A percentile compares a stretch with the other conserved stretches of the same genome.
Conservation (phyloP, 2,329 filamentous ascomycete species). For the Exophiala sideris region DNA sequence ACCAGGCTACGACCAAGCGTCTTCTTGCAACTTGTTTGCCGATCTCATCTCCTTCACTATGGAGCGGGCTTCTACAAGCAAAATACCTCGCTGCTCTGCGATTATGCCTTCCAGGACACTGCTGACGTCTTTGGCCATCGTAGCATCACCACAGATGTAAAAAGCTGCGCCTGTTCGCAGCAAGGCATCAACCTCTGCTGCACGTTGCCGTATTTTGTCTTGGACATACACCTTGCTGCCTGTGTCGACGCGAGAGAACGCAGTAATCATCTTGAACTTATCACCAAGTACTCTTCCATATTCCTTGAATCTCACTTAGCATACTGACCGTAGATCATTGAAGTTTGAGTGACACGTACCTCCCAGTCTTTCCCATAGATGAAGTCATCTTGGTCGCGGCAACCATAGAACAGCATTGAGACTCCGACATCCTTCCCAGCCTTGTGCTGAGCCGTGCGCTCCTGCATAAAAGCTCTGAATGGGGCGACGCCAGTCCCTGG, state of each 20-base stretch:
- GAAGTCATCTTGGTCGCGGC: conserved; percentile 90
- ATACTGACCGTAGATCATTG: background rate
- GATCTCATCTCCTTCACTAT: conserved; percentile 96
- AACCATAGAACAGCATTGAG: conserved; percentile 92
- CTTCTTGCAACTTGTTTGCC: conserved; percentile 91
- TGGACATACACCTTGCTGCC: conserved; percentile 92
- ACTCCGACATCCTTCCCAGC: conserved; percentile 79
- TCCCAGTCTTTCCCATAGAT: conserved; percentile 89
- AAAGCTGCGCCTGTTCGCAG: conserved; percentile 83
- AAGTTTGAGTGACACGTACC: conserved; percentile 56
- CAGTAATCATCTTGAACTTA: conserved; percentile 83
- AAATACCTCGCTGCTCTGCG: conserved; percentile 73
- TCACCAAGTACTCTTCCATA: conserved; percentile 81
- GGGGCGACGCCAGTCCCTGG: conserved; percentile 95
- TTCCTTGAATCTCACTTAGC: conserved; percentile 53
- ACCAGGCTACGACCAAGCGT: conserved; percentile 59
- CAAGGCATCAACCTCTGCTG: conserved; percentile 81
- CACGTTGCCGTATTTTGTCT: conserved; percentile 79
- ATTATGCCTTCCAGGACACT: conserved; percentile 82
- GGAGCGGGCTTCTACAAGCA: conserved; percentile 86
- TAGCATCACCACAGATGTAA: conserved; percentile 96
- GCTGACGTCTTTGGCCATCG: conserved; percentile 95
- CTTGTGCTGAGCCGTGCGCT: conserved; percentile 78
- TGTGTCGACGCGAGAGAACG: conserved; percentile 81
- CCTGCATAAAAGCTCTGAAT: conserved; percentile 95